Percentiles rank a stretch among this genome's conserved stretches.
Conservation (phyloP, 2,329 filamentous ascomycete species). For the Bipolaris bicolor region DNA sequence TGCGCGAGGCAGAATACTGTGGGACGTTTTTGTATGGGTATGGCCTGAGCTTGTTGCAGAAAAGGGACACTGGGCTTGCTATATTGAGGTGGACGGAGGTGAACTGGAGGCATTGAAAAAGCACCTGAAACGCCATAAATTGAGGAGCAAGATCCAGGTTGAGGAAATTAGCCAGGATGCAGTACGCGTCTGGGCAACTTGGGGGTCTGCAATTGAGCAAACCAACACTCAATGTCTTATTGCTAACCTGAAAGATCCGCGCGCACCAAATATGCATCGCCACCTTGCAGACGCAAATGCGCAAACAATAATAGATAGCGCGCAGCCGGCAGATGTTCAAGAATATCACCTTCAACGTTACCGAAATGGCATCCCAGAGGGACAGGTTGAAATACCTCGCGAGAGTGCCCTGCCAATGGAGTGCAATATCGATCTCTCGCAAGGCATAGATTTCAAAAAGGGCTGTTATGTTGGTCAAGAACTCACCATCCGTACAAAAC, state of each 20-base stretch:
- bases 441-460: slow-evolving; percentile 89
- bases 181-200: slow-evolving; percentile 73
- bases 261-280: slow-evolving; percentile 23
- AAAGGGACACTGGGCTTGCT: slow-evolving; percentile 60
- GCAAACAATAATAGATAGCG: slow-evolving; percentile 4
- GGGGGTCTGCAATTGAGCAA: slow-evolving; percentile 56
- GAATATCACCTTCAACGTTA: slow-evolving; percentile 80
- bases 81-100: slow-evolving; percentile 81
- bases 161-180: slow-evolving; percentile 68
- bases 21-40: slow-evolving; percentile 87
- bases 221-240: slow-evolving; percentile 15
- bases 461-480: slow-evolving; percentile 98
- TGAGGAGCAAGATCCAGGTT: slow-evolving; percentile 78
- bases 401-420: slow-evolving; percentile 82
- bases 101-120: slow-evolving; percentile 68
- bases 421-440: slow-evolving; percentile 84
- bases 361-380: slow-evolving; percentile 81
- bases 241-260: slow-evolving; percentile 30
- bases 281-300: slow-evolving; percentile 8
- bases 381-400: slow-evolving; percentile 75
- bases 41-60: slow-evolving; percentile 30
- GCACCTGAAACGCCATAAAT: slow-evolving; percentile 83
- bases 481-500: slow-evolving; percentile 91
- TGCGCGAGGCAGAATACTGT: slow-evolving; percentile 77
- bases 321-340: slow-evolving; percentile 35